phyloP scores from a whole-genome alignment of 2,329 filamentous ascomycete genomes.

The Blastomyces parvus region DNA sequence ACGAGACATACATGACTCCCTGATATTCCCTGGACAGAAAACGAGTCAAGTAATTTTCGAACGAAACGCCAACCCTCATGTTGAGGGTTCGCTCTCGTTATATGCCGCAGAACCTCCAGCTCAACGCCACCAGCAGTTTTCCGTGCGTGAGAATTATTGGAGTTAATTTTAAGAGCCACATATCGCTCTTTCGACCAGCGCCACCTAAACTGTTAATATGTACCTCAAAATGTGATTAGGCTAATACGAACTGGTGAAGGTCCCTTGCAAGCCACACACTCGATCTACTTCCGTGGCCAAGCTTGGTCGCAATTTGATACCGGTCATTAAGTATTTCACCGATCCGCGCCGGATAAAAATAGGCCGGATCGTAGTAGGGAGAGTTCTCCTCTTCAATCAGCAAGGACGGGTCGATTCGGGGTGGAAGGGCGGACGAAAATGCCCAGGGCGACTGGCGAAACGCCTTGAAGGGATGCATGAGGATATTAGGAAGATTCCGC shows the following conservation, averaged over 20 bases:
- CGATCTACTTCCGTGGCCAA: slow-evolving; percentile 35
- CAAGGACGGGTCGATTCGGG: neutral
- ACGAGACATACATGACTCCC: slow-evolving; percentile 28
- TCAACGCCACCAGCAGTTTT: slow-evolving; percentile 17
- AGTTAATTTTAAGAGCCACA: slow-evolving; percentile 28
- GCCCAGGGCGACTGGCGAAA: too few relatives aligned
- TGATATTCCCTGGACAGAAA: slow-evolving; percentile 18
- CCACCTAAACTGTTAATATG: too few relatives aligned
- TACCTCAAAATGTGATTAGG: slow-evolving; percentile 11
- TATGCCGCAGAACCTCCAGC: slow-evolving; percentile 22
- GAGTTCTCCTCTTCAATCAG: neutral
- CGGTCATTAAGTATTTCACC: slow-evolving; percentile 15
- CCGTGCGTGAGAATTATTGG: slow-evolving; percentile 13
- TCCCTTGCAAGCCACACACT: slow-evolving; percentile 34
- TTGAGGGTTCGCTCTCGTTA: slow-evolving; percentile 21
- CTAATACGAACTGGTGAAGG: slow-evolving; percentile 19
- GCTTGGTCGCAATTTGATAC: slow-evolving; percentile 24
- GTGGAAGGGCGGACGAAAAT: neutral
- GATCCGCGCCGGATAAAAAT: slow-evolving; percentile 12
- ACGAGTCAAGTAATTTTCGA: slow-evolving; percentile 26
- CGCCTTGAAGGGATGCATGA: too few relatives aligned
- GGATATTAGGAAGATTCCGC: too few relatives aligned
- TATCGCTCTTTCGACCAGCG: slow-evolving; percentile 22
- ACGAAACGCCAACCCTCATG: slow-evolving; percentile 27
- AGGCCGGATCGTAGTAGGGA: slow-evolving; percentile 9